Base-by-base conservation (phyloP, 495 filamentous ascomycete species). In the Podospora comata region DNA sequence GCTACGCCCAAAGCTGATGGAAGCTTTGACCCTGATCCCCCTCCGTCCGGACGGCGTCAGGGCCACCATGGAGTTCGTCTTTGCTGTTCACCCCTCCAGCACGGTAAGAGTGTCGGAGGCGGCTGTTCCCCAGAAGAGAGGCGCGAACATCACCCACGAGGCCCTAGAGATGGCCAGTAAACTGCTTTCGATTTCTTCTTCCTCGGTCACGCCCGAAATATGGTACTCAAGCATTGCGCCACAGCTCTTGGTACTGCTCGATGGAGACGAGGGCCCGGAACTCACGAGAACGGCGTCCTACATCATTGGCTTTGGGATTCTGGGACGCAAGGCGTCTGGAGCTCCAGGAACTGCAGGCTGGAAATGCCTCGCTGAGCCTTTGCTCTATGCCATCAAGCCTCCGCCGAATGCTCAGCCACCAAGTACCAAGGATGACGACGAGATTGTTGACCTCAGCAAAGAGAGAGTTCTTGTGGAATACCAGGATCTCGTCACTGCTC, bases 281-380 rank as follows among this genome's bases (percentile, higher is more conserved):
- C 77, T 94, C 68, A 82, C 78, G 66, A 89, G 84, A 70, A 88
- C 85, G 5, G 89, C 88, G 4, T 86, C 89, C 0, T 92, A 92
- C 73, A 84, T 91, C 57, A 89, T 93, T 65, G 90, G 89, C 0
- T 89, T 87, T 72, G 90, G 91, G 0, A 88, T 94, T 20, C 74
- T 95, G 60, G 87, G 88, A 0, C 87, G 87, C 65, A 88, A 86
- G 62, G 77, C 83, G 28, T 87, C 85, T 71, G 91, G 92, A 6
- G 89, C 89, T 27, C 88, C 88, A 53, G 89, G 87, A 18, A 86
- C 86, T 0, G 80, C 88, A 44, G 92, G 91, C 0, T 92, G 91
- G 85, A 86, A 82, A 26, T 83, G 85, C 5, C 89, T 93, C 63
- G 84, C 88, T 0, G 83, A 87, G 68, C 91, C 91, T 0, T 79